phyloP scores from a whole-genome alignment of 441 rosid genomes.

The Gossypium armourianum region DNA sequence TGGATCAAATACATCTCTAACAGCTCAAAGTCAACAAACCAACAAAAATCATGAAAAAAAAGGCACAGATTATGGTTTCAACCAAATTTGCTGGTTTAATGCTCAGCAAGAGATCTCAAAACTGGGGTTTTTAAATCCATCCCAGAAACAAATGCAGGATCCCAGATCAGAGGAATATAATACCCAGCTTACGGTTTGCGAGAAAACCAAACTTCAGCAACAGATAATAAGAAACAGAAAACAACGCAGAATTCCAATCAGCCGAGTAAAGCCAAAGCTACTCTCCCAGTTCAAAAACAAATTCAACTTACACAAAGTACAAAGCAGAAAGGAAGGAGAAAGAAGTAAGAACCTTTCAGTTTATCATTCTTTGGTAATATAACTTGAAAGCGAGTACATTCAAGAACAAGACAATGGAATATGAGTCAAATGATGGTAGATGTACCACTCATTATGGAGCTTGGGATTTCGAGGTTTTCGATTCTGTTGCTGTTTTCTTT shows the following conservation, averaged over 20 bases:
- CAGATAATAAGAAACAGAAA: not conserved
- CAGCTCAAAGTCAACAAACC: conserved; percentile 15
- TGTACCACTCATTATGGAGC: not conserved
- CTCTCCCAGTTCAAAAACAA: not conserved
- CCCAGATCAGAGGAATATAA: conserved; percentile 16
- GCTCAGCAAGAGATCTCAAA: conserved; percentile 17
- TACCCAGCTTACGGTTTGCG: not conserved
- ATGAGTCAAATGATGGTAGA: not conserved
- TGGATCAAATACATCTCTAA: conserved; percentile 16
- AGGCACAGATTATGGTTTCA: conserved; percentile 17
- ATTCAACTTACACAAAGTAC: not conserved
- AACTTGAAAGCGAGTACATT: not conserved
- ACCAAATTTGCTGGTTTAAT: no score
- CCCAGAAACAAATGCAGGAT: conserved; percentile 17
- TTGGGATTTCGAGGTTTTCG: not conserved
- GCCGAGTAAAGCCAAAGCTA: not conserved
- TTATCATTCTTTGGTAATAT: not conserved
- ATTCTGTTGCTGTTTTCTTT: not conserved
- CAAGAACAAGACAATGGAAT: not conserved
- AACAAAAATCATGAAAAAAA: conserved; percentile 5
- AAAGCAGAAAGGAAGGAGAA: not conserved
- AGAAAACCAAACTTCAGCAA: conserved; percentile 13
- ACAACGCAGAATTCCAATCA: conserved; percentile 18
- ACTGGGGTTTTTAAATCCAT: conserved; percentile 41
- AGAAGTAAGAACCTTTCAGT: not conserved